Percentiles rank a stretch among this genome's conserved stretches.
phyloP scores from a whole-genome alignment of 345 rosid species.

The Reutealis trisperma region DNA sequence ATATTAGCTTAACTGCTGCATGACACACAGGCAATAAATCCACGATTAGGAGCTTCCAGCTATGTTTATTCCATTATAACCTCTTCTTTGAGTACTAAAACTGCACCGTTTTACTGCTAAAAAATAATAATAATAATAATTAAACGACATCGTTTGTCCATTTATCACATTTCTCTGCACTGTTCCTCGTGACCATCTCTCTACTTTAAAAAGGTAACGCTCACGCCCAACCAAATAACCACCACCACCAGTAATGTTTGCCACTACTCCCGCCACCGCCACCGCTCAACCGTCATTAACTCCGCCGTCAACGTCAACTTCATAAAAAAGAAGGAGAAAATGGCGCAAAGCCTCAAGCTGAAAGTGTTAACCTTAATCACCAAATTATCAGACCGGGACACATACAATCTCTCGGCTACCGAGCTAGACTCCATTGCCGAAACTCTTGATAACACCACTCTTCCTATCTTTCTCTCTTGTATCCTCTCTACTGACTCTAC shows the following conservation, averaged over 20 bases:
- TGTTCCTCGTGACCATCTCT: conserved; percentile 1
- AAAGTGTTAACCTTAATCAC: conserved; percentile 53
- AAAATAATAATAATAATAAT: background rate
- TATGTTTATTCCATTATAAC: background rate
- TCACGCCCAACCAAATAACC: background rate
- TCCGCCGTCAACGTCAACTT: background rate
- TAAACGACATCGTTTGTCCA: conserved; percentile 2
- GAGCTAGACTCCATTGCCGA: conserved; percentile 74
- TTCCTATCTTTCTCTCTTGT: conserved; percentile 66
- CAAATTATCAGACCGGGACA: conserved; percentile 89
- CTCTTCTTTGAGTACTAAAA: background rate
- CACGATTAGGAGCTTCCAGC: conserved; percentile 14
- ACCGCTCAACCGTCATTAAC: conserved; percentile 6
- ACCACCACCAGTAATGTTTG: conserved; percentile 31
- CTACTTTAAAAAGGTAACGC: conserved; percentile 8
- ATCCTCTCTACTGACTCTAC: conserved; percentile 68
- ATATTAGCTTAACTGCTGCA: background rate
- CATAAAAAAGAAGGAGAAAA: conserved; percentile 13
- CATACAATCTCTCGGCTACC: conserved; percentile 60
- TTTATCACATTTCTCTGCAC: background rate
- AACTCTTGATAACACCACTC: conserved; percentile 53
- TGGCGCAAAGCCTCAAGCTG: conserved; percentile 60
- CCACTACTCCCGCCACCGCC: conserved; percentile 22
- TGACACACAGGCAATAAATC: background rate
- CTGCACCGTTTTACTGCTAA: background rate